phyloP scores from a whole-genome alignment of 2,329 filamentous ascomycete species.

The Tolypocladium tropicale region DNA sequence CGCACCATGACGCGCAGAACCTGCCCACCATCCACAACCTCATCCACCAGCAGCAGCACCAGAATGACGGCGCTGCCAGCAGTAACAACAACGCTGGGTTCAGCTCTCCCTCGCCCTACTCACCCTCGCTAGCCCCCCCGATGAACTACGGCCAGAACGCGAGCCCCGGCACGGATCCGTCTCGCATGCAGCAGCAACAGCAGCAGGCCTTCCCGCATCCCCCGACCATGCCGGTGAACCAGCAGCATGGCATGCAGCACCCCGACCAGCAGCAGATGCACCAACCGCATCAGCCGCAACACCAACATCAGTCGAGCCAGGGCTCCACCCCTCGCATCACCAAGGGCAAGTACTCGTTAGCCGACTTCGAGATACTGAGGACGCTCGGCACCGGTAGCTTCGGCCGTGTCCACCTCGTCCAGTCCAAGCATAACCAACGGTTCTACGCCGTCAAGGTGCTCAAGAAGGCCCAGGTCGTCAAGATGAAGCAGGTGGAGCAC shows the following conservation, averaged over 20 bases:
- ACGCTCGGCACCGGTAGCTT: constrained; percentile 96
- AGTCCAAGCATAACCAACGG: constrained; percentile 95
- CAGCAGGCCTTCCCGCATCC: constrained; percentile 17
- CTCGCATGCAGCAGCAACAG: constrained; percentile 26
- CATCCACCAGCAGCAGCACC: constrained; percentile 46
- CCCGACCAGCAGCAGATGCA: constrained; percentile 11
- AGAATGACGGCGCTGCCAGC: constrained; percentile 28
- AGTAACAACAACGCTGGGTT: constrained; percentile 10
- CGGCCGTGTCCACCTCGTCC: constrained; percentile 89
- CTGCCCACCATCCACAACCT: constrained; percentile 75
- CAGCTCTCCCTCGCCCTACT: constrained; percentile 14
- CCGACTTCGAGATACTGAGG: constrained; percentile 80
- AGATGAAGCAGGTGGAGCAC: constrained; percentile 99
- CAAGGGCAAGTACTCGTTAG: constrained; percentile 93
- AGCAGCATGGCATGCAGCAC: constrained; percentile 16
- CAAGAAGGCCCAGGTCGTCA: constrained; percentile 97
- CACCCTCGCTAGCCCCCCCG: constrained; percentile 15
- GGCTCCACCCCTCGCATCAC: constrained; percentile 52
- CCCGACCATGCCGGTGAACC: constrained; percentile 12
- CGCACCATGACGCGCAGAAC: constrained; percentile 50
- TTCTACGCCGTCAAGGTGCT: constrained; percentile 98
- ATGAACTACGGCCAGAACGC: constrained; percentile 17
- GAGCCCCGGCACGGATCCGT: constrained; percentile 27
- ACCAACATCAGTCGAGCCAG: constrained; percentile 22
- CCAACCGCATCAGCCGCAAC: constrained; percentile 17